Evolutionary conservation across 2,329 filamentous ascomycete genomes (phyloP).

Genomic region (Lecanoromycetidae sp.): DNA sequence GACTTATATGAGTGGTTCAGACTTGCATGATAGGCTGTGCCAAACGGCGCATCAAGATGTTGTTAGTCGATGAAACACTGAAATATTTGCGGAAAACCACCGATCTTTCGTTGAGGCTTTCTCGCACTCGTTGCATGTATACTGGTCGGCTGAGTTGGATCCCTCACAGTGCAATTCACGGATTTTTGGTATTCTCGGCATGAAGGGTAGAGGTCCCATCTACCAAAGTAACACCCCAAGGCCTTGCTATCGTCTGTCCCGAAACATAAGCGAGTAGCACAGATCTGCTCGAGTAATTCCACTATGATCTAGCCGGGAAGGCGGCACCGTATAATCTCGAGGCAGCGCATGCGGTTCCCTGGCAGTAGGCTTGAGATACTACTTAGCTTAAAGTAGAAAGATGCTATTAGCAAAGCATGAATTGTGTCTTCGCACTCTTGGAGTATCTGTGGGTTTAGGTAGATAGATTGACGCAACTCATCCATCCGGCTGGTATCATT

Average conservation of each 20-base stretch:
- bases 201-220: neutral
- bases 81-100: neutral
- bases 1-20: neutral
- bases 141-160: neutral
- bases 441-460: neutral
- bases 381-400: neutral
- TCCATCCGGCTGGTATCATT: neutral
- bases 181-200: neutral
- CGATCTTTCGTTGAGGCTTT: neutral
- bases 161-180: neutral
- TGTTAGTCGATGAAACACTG: neutral
- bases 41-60: neutral
- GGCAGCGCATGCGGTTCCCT: neutral
- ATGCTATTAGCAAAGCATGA: neutral
- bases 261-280: neutral
- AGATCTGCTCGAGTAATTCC: neutral
- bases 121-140: neutral
- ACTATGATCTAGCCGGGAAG: neutral
- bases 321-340: neutral
- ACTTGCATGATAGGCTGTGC: neutral
- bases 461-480: neutral
- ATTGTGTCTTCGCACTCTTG: neutral
- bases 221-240: neutral
- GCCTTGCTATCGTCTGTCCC: neutral
- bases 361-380: neutral